Evolutionary conservation across 1,284 basidiomycete species (phyloP).

Genomic region (Neolentinus lepideus): DNA sequence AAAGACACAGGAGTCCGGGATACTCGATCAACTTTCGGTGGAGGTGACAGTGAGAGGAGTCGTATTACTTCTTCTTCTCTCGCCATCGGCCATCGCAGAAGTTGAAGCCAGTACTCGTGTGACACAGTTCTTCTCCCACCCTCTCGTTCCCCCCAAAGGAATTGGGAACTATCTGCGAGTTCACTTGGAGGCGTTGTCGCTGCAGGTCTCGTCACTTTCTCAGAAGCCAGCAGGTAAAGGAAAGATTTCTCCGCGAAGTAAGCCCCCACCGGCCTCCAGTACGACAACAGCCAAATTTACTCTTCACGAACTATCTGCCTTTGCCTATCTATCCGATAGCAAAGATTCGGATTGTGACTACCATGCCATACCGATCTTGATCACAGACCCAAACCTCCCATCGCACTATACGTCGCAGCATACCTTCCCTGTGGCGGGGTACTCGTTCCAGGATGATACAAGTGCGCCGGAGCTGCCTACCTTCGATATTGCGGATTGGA

Average conservation of each 20-base stretch:
- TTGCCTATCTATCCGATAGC: constrained; percentile 30
- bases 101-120: constrained; percentile 13
- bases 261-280: constrained; percentile 3
- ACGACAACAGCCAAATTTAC: constrained; percentile 18
- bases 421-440: constrained; percentile 26
- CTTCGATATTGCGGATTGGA: constrained; percentile 62
- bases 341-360: background rate
- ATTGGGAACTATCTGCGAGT: constrained; percentile 46
- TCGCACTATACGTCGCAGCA: constrained; percentile 39
- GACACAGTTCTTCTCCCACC: constrained; percentile 44
- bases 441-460: constrained; percentile 11
- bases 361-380: constrained; percentile 49
- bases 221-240: constrained; percentile 8
- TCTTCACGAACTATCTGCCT: constrained; percentile 45
- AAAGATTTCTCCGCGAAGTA: constrained; percentile 3
- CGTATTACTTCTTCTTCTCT: constrained; percentile 39
- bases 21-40: constrained; percentile 27
- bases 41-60: constrained; percentile 38
- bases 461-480: constrained; percentile 32
- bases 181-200: constrained; percentile 41
- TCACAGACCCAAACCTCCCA: constrained; percentile 54
- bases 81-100: constrained; percentile 9
- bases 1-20: constrained; percentile 8
- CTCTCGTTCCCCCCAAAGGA: constrained; percentile 46
- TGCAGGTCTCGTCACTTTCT: constrained; percentile 20